Evolutionary conservation across 1,284 basidiomycete genomes (phyloP), one percentile per base, ranked within the genome.

Genomic region (Moesziomyces globuligerus): DNA sequence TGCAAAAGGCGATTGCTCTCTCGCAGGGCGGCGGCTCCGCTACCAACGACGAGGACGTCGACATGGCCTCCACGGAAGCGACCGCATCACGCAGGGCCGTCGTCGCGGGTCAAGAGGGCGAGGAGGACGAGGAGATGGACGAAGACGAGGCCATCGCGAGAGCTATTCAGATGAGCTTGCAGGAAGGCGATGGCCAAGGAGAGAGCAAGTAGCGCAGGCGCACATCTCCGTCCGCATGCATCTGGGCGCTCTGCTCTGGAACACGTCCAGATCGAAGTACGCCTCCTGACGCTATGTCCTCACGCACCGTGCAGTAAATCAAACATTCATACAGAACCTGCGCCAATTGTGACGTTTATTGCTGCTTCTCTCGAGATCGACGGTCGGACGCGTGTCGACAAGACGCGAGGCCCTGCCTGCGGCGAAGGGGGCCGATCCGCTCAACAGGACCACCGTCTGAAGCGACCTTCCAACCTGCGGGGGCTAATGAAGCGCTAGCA

Each of bases 71-170:
- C 11, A 59, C 65, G 29, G 73, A 75, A 21, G 20, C 59, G n/a
- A 52, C 58, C 32, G 43, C 51, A 24, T 49, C 50, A 9, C 48
- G 54, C 45, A 46, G 58, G 36, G 75, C 75, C 29, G 56, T 72
- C 0, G 72, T 76, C 5, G 76, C 74, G 8, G 76, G 75, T 21
- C 42, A 59, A 15, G 54, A 74, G 10, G 78, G 67, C 26, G 79
- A 79, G 44, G 78, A 80, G 9, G 80, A 82, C 40, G 80, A 80
- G 42, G 80, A 82, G 47, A 79, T 82, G 78, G 68, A 75, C 36
- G 80, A 82, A 48, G 80, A 82, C 43, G 79, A 82, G 50, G 80
- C 80, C 20, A 82, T 82, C 48, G 78, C 80, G 13, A 60, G 75
- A 34, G 80, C 80, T 13, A 82, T 82, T 39, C 74, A 81, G 53